Base-by-base conservation (phyloP, 106 monocot species). In the Platanthera guangdongensis region DNA sequence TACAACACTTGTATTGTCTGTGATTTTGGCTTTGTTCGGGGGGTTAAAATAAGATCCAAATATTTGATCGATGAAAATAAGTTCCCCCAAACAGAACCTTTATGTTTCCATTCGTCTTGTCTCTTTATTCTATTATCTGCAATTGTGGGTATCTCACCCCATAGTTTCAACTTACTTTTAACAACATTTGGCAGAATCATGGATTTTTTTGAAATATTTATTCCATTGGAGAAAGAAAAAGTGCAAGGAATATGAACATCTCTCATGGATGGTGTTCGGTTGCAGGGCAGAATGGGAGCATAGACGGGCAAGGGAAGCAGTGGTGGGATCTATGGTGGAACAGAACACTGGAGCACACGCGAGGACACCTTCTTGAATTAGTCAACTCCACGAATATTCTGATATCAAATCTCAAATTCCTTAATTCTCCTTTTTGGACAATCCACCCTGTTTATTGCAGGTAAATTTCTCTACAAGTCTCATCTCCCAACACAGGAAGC, bases 271-370 rank as follows among this genome's bases (percentile, higher is more conserved):
- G 67, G 4, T 28, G 19, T 22, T 57, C 30, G 62, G 13, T 82
- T 80, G 39, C 83, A 96, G 95, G 95, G 68, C 80, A 87, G n/a
- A 96, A 96, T 75, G 95, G 95, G 19, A 96, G 82, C 75, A 87
- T 96, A 47, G 95, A 96, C 78, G 95, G 95, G 8, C 93, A 87
- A 59, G 95, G 95, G 52, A 87, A 80, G 74, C 90, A 87, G 85
- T 96, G 95, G 95, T 96, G 95, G 95, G 87, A 96, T 45, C 76
- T 90, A 45, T 96, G 93, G 95, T 86, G 88, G 95, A 96, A 96
- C 67, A 87, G 86, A 87, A 96, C 93, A 0, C 84, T 96, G 19
- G 70, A 85, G 11, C 85, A 90, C 87, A 96, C 95, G 47, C 87
- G 93, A 54, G 93, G 90, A 9, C 95, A 96, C 76, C 90, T 96